Evolutionary conservation across 2,329 filamentous ascomycete species (phyloP), one percentile per base, ranked within the genome.

Genomic region (Periconia macrospinosa): DNA sequence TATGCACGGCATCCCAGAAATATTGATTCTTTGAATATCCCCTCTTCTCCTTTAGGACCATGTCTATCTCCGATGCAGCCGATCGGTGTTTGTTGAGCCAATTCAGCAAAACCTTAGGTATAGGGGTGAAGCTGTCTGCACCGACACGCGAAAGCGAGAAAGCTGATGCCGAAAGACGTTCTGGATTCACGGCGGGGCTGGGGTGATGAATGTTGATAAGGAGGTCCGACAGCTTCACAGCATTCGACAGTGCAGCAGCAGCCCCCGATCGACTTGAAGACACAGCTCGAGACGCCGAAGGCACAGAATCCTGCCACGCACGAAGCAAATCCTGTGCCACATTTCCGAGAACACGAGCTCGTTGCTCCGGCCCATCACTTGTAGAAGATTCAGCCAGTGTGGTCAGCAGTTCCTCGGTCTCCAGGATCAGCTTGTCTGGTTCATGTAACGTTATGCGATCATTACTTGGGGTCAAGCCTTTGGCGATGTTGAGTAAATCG

Each of bases 1-100:
- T 57, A 18, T 65, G 89, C n/a, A 96, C 78, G 1, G 86, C 86
- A 67, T 92, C 90, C 93, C 93, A 97, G 75, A 91, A 97, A 35
- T 89, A 79, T 23, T 81, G 78, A 65, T 94, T 90, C 42, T 86
- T 85, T 1, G 91, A 88, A 19, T 92, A 90, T 54, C 89, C 89
- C 1, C 90, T 89, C 44, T 81, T 81, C 61, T 86, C 76, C 27
- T 81, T 79, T 57, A 83, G 77, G 20, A 97, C 81, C 3, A 86
- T 79, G 37, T 85, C 79, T 20, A 89, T 78, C 64, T 92, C 88
- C 48, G 85, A 81, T 1, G 82, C 81, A 23, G 88, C 82, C 57
- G 89, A 86, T 68, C 96, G 91, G 66, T 90, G 84, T 15, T 81
- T 80, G 50, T 90, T 83, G 59, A 96, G 80, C 93, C 93, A 97